Evolutionary conservation across 2,329 filamentous ascomycete genomes (phyloP).

Genomic region (Aspergillus calidoustus): DNA sequence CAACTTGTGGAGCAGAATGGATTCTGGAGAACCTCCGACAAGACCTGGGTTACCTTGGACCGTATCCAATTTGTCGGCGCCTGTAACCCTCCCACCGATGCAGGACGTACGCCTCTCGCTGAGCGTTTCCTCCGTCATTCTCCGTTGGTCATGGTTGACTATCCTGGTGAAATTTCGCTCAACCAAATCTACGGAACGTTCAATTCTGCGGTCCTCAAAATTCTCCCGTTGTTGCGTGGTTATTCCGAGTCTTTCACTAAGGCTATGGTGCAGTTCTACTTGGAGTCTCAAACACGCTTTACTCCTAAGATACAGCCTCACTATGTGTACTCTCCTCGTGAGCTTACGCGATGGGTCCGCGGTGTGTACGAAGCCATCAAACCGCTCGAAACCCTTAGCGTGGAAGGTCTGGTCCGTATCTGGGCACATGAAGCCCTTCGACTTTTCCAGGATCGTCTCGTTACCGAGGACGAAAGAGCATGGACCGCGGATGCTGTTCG

Average conservation of each 20-base stretch:
- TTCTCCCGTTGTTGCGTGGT: constrained; percentile 90
- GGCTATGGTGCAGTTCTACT: constrained; percentile 96
- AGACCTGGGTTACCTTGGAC: constrained; percentile 96
- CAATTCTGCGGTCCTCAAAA: constrained; percentile 94
- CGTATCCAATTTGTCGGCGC: constrained; percentile 98
- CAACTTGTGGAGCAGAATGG: constrained; percentile 98
- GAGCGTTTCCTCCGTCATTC: constrained; percentile 93
- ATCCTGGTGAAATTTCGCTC: constrained; percentile 92
- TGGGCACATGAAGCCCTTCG: constrained; percentile 98
- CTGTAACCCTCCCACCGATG: constrained; percentile 97
- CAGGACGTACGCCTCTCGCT: constrained; percentile 91
- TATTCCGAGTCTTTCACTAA: constrained; percentile 93
- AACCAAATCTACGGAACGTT: constrained; percentile 99
- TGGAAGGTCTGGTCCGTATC: constrained; percentile 92
- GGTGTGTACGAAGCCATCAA: constrained; percentile 97
- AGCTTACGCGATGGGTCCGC: constrained; percentile 95
- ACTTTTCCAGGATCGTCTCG: constrained; percentile 95
- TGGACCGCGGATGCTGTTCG: constrained; percentile 93
- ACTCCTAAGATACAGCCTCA: constrained; percentile 97
- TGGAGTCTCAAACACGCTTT: constrained; percentile 92
- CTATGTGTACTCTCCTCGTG: constrained; percentile 98
- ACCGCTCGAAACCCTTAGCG: constrained; percentile 81
- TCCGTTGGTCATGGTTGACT: constrained; percentile 99
- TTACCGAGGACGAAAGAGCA: constrained; percentile 87
- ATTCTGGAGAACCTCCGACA: constrained; percentile 97